Percentiles rank a stretch among this genome's conserved stretches.
phyloP scores from a whole-genome alignment of 352 stramenopile species.

The Globisporangium iwayamae region DNA sequence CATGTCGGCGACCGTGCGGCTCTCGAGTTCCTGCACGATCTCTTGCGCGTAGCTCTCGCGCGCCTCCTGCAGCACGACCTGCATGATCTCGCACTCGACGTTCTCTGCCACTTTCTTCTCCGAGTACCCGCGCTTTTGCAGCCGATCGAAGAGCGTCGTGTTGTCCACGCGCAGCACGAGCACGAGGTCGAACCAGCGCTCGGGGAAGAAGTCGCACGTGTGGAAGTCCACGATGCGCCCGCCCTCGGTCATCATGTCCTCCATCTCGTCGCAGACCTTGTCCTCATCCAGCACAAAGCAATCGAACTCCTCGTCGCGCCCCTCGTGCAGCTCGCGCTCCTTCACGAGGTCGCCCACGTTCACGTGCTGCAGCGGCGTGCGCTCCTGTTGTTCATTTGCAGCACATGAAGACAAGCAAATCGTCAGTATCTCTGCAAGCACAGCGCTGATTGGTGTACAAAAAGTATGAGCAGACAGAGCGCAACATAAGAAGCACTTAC shows the following conservation, averaged over 20 bases:
- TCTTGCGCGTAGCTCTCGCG: slow-evolving; percentile 91
- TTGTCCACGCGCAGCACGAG: slow-evolving; percentile 90
- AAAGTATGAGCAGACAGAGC: not conserved
- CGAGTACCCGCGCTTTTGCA: slow-evolving; percentile 89
- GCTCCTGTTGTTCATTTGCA: slow-evolving; percentile 38
- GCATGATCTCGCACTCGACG: slow-evolving; percentile 98
- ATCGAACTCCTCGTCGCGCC: slow-evolving; percentile 93
- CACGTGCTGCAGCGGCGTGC: slow-evolving; percentile 87
- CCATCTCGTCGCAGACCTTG: slow-evolving; percentile 95
- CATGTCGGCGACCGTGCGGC: slow-evolving; percentile 95
- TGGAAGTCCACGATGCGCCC: slow-evolving; percentile 96
- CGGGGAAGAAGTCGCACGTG: slow-evolving; percentile 97
- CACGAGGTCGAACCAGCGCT: slow-evolving; percentile 97
- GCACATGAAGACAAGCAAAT: slow-evolving; percentile 11
- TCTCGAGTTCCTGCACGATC: slow-evolving; percentile 95
- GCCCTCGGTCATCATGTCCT: slow-evolving; percentile 87
- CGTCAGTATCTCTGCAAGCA: slow-evolving; percentile 10
- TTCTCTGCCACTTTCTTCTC: slow-evolving; percentile 97
- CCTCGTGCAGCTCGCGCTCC: slow-evolving; percentile 72
- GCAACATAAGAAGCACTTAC: slow-evolving; percentile 24
- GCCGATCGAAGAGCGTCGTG: slow-evolving; percentile 89
- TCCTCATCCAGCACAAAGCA: slow-evolving; percentile 97
- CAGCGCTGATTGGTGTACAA: not conserved
- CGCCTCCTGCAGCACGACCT: slow-evolving; percentile 96
- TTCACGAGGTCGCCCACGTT: slow-evolving; percentile 95